Base-by-base conservation (phyloP, 2,329 filamentous ascomycete species). In the Trichophyton verrucosum region DNA sequence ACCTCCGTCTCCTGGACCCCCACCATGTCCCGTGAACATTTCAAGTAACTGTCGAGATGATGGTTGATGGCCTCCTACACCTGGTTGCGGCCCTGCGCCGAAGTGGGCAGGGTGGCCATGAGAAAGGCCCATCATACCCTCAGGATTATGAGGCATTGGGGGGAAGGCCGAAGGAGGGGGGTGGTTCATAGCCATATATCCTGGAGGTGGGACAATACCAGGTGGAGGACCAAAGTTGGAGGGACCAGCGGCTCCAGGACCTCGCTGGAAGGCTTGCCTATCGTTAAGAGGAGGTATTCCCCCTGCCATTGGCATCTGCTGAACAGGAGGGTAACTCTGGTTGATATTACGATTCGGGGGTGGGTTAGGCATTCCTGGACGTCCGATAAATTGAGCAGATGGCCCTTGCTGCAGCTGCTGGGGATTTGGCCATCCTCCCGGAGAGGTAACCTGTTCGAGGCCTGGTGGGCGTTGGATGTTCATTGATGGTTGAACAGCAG, bases 201-300 rank as follows among this genome's bases (percentile, higher is more conserved):
- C 75, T 2, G 75, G 76, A 24, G 75, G 76, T 30, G 75, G 75
- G 66, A 75, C 74, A 72, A 77, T 76, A 56, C 74, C 75, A 4
- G 75, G 75, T 11, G 75, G 75, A 57, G 70, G 71, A 1, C 68
- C 71, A 58, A 70, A 73, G 33, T 65, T 68, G 13, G 66, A 63
- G 4, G 69, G 60, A 24, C 64, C 66, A 62, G 63, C 67, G n/a
- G 66, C 69, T 38, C 66, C 68, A 22, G 68, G 42, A 13, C 60
- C 68, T 47, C 68, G 68, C 58, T 74, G 74, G 58, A 75, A 73
- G 22, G 66, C 67, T 62, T 73, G 70, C 22, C 73, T 70, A 33
- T 75, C 73, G 56, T 67, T 72, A 11, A 71, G 66, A 22, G 72
- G 70, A 57, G 69, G 69, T 55, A 73, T 66, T 58, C 67, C 70